These are phyloP conservation scores for Kurtzmaniella cleridarum DNA, from an alignment of 805 yeast genomes.

Conservation along the genomic window DNA sequence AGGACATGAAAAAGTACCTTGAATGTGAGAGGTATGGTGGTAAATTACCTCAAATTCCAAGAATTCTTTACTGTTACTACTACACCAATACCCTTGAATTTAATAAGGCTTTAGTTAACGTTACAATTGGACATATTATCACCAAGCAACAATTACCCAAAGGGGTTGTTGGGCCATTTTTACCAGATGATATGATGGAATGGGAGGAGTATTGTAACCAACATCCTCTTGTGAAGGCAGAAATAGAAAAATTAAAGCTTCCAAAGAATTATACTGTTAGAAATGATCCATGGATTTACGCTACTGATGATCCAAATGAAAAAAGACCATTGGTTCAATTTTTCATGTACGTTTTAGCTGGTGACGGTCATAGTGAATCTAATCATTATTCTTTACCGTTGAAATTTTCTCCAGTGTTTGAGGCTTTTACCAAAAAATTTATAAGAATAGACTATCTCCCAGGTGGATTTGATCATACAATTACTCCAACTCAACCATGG, in stretches of 20 bases:
- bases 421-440: constrained; percentile 52
- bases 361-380: constrained; percentile 60
- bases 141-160: constrained; percentile 50
- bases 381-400: constrained; percentile 74
- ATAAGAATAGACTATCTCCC: constrained; percentile 73
- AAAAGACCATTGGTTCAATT: constrained; percentile 62
- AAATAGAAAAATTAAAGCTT: constrained; percentile 60
- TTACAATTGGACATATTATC: constrained; percentile 55
- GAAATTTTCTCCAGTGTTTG: constrained; percentile 70
- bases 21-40: constrained; percentile 54
- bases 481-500: constrained; percentile 57
- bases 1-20: constrained; percentile 59
- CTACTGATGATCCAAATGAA: constrained; percentile 63
- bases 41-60: constrained; percentile 54
- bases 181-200: constrained; percentile 56
- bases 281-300: constrained; percentile 84
- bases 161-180: constrained; percentile 66
- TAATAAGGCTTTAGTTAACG: constrained; percentile 69
- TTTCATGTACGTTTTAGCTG: constrained; percentile 66
- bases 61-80: constrained; percentile 66
- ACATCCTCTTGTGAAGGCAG: constrained; percentile 58
- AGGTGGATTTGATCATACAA: constrained; percentile 60
- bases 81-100: constrained; percentile 49
- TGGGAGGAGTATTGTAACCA: constrained; percentile 46
- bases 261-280: constrained; percentile 53